Evolutionary conservation across 495 filamentous ascomycete species (phyloP).

Genomic region (Neurospora hispaniola): DNA sequence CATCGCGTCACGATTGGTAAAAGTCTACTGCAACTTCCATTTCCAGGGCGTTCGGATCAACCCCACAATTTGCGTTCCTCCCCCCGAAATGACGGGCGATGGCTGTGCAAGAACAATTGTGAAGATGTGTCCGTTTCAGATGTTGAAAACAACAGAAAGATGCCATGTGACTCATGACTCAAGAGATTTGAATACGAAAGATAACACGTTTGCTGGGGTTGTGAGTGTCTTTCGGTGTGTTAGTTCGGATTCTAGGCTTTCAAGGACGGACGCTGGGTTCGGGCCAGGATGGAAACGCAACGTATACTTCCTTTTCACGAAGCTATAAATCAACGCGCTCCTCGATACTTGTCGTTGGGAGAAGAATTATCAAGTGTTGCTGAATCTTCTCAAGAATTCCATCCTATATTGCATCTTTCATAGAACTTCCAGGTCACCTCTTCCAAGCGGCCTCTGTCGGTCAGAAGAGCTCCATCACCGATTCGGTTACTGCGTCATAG

Average conservation of each 20-base stretch:
- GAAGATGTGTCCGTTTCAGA: neutral
- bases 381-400: neutral
- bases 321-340: neutral
- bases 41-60: neutral
- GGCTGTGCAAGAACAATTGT: neutral
- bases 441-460: neutral
- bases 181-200: constrained; percentile 11
- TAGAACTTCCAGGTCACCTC: neutral
- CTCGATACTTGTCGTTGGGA: neutral
- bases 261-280: neutral
- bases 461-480: neutral
- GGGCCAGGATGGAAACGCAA: neutral
- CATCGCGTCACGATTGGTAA: neutral
- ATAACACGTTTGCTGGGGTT: constrained; percentile 10
- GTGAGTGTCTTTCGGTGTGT: neutral
- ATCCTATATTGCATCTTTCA: neutral
- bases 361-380: neutral
- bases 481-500: neutral
- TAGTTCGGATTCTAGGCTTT: neutral
- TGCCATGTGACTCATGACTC: neutral
- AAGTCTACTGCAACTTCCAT: neutral
- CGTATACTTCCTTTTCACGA: neutral
- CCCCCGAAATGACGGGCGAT: neutral
- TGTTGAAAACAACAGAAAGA: neutral
- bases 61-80: neutral